phyloP scores from a whole-genome alignment of 2,329 filamentous ascomycete genomes.

The Fusarium penzigii region DNA sequence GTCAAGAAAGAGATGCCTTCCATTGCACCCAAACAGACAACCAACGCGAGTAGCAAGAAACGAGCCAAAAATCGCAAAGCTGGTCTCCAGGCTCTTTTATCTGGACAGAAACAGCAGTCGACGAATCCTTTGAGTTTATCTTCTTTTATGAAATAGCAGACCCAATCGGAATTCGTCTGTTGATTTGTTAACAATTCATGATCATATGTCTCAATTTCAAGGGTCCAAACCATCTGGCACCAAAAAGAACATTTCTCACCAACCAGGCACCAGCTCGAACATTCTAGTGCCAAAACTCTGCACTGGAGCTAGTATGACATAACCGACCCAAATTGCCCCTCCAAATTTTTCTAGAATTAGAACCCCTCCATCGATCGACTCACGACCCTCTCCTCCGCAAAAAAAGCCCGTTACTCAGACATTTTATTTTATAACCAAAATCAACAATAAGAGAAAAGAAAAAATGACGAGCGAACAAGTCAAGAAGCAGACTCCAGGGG shows the following conservation, averaged over 20 bases:
- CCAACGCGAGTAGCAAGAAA: conserved; percentile 64
- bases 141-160: conserved; percentile 50
- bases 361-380: conserved; percentile 29
- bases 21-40: conserved; percentile 37
- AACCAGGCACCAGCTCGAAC: conserved; percentile 13
- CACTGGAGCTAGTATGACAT: conserved; percentile 31
- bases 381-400: neutral
- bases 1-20: conserved; percentile 19
- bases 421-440: conserved; percentile 10
- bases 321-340: conserved; percentile 31
- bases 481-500: conserved; percentile 43
- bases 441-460: conserved; percentile 11
- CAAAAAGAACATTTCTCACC: neutral
- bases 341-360: conserved; percentile 31
- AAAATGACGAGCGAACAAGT: conserved; percentile 45
- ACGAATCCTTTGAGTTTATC: conserved; percentile 51
- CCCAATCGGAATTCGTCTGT: no score
- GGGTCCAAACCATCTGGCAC: neutral
- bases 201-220: no score
- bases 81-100: conserved; percentile 65
- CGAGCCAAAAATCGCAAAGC: conserved; percentile 65
- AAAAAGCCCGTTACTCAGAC: conserved; percentile 1
- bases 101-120: conserved; percentile 48
- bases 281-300: conserved; percentile 28
- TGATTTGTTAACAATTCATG: no score